These are phyloP conservation scores for Aspergillus nomiae DNA, from an alignment of 2,329 filamentous ascomycete species.

Conservation along the genomic window DNA sequence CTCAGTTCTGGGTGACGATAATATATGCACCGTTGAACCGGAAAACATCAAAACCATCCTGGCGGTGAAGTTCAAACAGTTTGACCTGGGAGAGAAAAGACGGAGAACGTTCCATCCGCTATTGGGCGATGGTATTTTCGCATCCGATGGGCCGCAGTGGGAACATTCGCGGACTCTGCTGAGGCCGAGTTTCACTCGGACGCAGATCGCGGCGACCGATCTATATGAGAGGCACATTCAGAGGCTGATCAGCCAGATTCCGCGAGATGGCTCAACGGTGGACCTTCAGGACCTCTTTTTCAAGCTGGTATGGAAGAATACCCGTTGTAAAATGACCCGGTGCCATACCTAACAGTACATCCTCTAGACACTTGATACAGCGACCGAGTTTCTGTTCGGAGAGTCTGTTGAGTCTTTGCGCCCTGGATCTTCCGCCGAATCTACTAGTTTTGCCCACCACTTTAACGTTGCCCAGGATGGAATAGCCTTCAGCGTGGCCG, in stretches of 20 bases:
- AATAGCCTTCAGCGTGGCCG: neutral
- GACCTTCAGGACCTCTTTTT: conserved; percentile 43
- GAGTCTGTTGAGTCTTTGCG: conserved; percentile 23
- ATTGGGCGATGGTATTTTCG: conserved; percentile 21
- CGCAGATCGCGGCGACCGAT: conserved; percentile 34
- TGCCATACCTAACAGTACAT: neutral
- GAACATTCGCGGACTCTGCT: conserved; percentile 35
- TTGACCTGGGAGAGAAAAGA: conserved; percentile 6
- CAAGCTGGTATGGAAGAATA: conserved; percentile 20
- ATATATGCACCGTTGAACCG: conserved; percentile 3
- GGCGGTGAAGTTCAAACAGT: conserved; percentile 16
- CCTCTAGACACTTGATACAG: conserved; percentile 36
- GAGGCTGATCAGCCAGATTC: conserved; percentile 33
- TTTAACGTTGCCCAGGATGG: conserved; percentile 27
- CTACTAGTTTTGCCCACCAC: conserved; percentile 21
- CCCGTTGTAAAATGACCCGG: neutral
- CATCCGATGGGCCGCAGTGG: conserved; percentile 25
- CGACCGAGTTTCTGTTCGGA: conserved; percentile 42
- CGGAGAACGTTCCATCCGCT: conserved; percentile 9
- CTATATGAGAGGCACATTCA: conserved; percentile 33
- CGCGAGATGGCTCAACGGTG: conserved; percentile 22
- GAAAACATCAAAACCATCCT: conserved; percentile 18
- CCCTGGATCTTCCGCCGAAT: conserved; percentile 12
- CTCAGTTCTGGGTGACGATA: neutral
- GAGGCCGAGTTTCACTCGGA: conserved; percentile 37